Conservation (phyloP, 441 rosid species). For the Gossypium davidsonii region DNA sequence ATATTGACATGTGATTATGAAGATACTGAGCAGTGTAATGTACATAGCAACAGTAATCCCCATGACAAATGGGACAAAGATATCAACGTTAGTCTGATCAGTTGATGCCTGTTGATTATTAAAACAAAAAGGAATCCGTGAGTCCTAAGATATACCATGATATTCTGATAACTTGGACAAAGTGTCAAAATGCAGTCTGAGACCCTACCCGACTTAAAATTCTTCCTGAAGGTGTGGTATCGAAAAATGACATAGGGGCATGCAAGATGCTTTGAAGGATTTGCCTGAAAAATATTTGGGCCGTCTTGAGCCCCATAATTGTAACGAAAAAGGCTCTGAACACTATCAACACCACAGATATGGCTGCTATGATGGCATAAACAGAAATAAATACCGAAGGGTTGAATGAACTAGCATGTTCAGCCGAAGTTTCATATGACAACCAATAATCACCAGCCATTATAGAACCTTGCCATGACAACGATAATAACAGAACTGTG, state of each 20-base stretch:
- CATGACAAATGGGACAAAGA: constrained; percentile 65
- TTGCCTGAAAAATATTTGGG: constrained; percentile 66
- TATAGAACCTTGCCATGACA: constrained; percentile 66
- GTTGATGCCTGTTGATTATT: constrained; percentile 65
- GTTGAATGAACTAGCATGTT: constrained; percentile 39
- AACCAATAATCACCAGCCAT: constrained; percentile 97
- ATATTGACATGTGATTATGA: constrained; percentile 81
- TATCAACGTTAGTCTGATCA: constrained; percentile 80
- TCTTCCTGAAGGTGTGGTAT: constrained; percentile 94
- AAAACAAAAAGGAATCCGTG: constrained; percentile 5
- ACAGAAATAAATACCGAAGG: constrained; percentile 58
- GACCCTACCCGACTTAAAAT: constrained; percentile 72
- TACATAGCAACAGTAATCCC: constrained; percentile 61
- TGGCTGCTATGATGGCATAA: constrained; percentile 50
- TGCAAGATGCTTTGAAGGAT: constrained; percentile 76
- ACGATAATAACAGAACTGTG: constrained; percentile 49
- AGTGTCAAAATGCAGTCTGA: background rate
- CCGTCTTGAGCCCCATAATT: constrained; percentile 72
- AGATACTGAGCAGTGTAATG: constrained; percentile 67
- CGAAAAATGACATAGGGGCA: constrained; percentile 95
- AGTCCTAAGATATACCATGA: constrained; percentile 9
- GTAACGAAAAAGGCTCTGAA: constrained; percentile 53
- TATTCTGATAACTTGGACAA: background rate
- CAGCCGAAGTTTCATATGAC: constrained; percentile 73
- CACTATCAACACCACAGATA: constrained; percentile 47